These are phyloP conservation scores for Thelonectria blattea DNA, from an alignment of 2,329 filamentous ascomycete species.

Conservation along the genomic window DNA sequence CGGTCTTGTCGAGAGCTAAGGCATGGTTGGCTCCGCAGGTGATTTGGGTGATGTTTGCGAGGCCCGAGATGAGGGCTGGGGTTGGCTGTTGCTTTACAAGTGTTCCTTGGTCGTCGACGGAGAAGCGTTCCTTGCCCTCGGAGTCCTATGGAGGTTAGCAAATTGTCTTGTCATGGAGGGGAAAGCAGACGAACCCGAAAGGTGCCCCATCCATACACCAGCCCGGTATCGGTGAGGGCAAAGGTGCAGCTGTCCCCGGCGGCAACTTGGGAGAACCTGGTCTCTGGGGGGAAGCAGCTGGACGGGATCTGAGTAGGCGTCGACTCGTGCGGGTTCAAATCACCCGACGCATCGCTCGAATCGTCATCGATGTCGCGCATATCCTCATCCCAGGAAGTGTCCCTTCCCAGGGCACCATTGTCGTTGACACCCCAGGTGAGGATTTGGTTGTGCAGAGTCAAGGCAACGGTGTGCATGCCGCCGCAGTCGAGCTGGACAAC, in stretches of 20 bases:
- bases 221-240: not conserved
- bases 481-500: not conserved
- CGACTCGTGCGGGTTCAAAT: not conserved
- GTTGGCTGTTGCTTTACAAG: constrained; percentile 52
- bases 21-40: constrained; percentile 70
- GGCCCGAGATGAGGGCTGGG: constrained; percentile 56
- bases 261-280: not conserved
- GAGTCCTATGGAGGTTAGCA: not conserved
- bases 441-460: not conserved
- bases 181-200: not conserved
- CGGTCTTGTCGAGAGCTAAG: constrained; percentile 64
- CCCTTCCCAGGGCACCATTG: not conserved
- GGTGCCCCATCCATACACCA: not conserved
- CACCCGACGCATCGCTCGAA: not conserved
- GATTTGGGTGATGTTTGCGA: constrained; percentile 66
- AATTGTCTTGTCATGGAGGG: not conserved
- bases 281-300: not conserved
- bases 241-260: not conserved
- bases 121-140: not conserved
- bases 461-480: not conserved
- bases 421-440: not conserved
- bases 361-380: not conserved
- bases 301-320: not conserved
- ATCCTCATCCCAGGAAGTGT: not conserved
- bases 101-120: constrained; percentile 36